Evolutionary conservation across 2,329 filamentous ascomycete species (phyloP), one percentile per base, ranked within the genome.

Genomic region (Cordyceps militaris): DNA sequence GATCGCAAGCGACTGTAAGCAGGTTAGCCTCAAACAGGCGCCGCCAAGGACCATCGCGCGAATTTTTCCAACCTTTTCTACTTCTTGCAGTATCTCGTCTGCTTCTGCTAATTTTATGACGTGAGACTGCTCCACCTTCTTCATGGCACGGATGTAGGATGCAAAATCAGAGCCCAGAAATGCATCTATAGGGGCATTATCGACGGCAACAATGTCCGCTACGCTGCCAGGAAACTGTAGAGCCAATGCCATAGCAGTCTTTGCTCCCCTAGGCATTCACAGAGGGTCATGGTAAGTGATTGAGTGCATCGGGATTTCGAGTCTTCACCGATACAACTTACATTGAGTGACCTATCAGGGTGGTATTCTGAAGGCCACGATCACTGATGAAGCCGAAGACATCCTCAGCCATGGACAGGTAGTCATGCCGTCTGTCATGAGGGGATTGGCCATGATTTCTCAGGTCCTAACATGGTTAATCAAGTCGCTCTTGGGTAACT

Each of bases 331-430:
- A 26, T 26, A 24, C 9, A 21, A 65, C 80, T 66, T 72, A 89
- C 93, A 97, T 97, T 1, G 91, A 96, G 73, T 97, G 94, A 0
- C 93, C 93, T 66, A 97, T 94, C 28, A 97, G 74, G 0, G 88
- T 91, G 2, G 86, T 79, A 28, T 88, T 76, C 46, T 80, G 75
- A n/a, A 97, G 74, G 3, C 78, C 76, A 70, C 95, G 87, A 56
- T 88, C 75, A 5, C 78, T 65, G 57, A 97, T 86, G 70, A 97
- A 97, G 46, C 80, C 77, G 56, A 86, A 83, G 11, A 97, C 85
- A 66, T 97, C 93, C 63, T 86, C 82, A 4, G 93, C 90, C 82
- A 97, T 91, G 46, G 84, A 80, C 1, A 74, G 71, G 71, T 97
- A 97, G 74, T 93, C 87, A 71, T 97, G 94, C 1, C 77, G 77